Conservation (phyloP, 2,329 filamentous ascomycete genomes). For the Kalmusia sp. region DNA sequence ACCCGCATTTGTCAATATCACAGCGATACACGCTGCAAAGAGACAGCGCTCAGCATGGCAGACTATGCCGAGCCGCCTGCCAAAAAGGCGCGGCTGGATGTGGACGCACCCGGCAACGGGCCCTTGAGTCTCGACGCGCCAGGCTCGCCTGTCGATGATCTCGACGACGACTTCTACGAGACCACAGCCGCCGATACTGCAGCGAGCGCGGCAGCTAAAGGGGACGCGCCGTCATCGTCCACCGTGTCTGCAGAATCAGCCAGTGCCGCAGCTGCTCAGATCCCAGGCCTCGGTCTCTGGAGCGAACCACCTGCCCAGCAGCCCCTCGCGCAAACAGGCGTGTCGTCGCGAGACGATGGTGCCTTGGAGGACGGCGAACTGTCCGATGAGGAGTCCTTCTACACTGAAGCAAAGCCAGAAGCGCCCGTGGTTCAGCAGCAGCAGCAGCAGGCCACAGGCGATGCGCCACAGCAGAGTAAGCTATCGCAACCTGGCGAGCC, state of each 20-base stretch:
- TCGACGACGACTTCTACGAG: slow-evolving; percentile 50
- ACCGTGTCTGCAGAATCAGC: slow-evolving; percentile 29
- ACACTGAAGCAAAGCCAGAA: slow-evolving; percentile 32
- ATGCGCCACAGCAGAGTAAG: slow-evolving; percentile 36
- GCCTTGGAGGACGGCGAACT: slow-evolving; percentile 43
- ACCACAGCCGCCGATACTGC: slow-evolving; percentile 35
- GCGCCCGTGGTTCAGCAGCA: slow-evolving; percentile 18
- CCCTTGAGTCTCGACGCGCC: slow-evolving; percentile 43
- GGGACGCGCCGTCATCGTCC: slow-evolving; percentile 2
- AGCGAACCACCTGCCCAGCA: slow-evolving; percentile 29
- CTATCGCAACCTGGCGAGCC: slow-evolving; percentile 30
- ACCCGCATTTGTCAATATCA: slow-evolving; percentile 24
- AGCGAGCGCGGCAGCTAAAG: slow-evolving; percentile 14
- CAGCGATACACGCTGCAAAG: slow-evolving; percentile 33
- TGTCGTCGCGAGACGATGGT: slow-evolving; percentile 18
- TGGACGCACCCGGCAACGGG: slow-evolving; percentile 45
- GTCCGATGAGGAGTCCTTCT: slow-evolving; percentile 38
- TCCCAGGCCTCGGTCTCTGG: slow-evolving; percentile 46
- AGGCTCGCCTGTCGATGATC: slow-evolving; percentile 47
- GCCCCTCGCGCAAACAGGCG: slow-evolving; percentile 20
- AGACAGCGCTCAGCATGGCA: slow-evolving; percentile 35
- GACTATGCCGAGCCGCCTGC: slow-evolving; percentile 48
- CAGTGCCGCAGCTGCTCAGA: slow-evolving; percentile 28
- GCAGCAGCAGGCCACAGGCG: slow-evolving; percentile 20
- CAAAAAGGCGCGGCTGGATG: slow-evolving; percentile 49